phyloP scores from a whole-genome alignment of 78 protist genomes.

The Corallochytrium limacisporum region DNA sequence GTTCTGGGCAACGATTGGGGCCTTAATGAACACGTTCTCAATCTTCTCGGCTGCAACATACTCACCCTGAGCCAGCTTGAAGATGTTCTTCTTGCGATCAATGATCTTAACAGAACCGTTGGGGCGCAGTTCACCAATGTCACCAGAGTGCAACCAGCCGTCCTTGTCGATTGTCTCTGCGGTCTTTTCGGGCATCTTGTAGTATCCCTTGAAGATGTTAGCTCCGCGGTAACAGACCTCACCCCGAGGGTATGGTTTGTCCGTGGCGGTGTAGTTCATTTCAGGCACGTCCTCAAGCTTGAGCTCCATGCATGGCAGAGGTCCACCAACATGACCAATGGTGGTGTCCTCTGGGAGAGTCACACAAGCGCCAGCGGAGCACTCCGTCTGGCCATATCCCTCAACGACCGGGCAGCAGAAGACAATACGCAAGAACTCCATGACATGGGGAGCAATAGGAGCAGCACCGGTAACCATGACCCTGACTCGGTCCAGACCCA shows the following conservation, averaged over 20 bases:
- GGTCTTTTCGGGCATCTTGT: slow-evolving; percentile 47
- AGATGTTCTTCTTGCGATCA: slow-evolving; percentile 57
- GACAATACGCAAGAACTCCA: slow-evolving; percentile 42
- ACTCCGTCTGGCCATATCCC: slow-evolving; percentile 92
- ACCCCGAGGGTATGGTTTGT: slow-evolving; percentile 51
- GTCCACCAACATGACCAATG: slow-evolving; percentile 44
- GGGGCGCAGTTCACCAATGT: slow-evolving; percentile 34
- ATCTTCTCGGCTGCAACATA: slow-evolving; percentile 3
- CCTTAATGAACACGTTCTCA: neutral
- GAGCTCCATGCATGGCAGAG: slow-evolving; percentile 37
- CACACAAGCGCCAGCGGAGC: slow-evolving; percentile 48
- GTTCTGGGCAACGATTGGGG: neutral
- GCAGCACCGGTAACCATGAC: slow-evolving; percentile 76
- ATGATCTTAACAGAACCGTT: slow-evolving; percentile 44
- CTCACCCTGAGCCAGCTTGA: slow-evolving; percentile 33
- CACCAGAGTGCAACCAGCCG: slow-evolving; percentile 69
- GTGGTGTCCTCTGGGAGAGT: neutral
- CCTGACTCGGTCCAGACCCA: slow-evolving; percentile 42
- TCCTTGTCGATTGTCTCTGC: slow-evolving; percentile 36
- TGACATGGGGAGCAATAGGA: slow-evolving; percentile 58
- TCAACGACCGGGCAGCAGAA: slow-evolving; percentile 63
- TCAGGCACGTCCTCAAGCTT: slow-evolving; percentile 72
- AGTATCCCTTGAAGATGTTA: slow-evolving; percentile 44
- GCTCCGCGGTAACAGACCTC: slow-evolving; percentile 58
- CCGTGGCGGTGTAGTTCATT: slow-evolving; percentile 50